phyloP scores from a whole-genome alignment of 2,329 filamentous ascomycete species.

The Scedosporium boydii region DNA sequence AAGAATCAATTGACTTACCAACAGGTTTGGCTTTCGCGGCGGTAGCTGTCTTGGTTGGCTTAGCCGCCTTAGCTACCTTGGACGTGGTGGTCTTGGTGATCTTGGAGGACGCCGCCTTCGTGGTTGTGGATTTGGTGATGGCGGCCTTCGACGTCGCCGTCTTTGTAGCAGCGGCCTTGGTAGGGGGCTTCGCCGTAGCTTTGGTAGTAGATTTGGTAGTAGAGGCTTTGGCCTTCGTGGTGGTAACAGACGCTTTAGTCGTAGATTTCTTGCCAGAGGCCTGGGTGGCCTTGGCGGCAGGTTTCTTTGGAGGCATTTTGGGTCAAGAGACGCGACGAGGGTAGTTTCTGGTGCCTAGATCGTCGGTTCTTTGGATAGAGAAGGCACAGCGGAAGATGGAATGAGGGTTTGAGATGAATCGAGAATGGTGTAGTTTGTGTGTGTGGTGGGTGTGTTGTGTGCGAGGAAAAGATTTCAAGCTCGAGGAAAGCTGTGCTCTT shows the following conservation, averaged over 20 bases:
- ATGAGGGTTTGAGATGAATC: background rate
- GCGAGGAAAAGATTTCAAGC: background rate
- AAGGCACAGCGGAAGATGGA: background rate
- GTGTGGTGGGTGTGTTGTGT: background rate
- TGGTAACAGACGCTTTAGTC: conserved; percentile 17
- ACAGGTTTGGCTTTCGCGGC: background rate
- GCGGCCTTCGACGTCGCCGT: no score
- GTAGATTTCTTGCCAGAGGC: conserved; percentile 12
- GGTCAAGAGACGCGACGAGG: background rate
- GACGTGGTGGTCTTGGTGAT: conserved; percentile 8
- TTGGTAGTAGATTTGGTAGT: conserved; percentile 24
- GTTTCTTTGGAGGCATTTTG: conserved; percentile 1
- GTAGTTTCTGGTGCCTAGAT: background rate
- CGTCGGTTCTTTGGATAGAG: background rate
- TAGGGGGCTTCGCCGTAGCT: background rate
- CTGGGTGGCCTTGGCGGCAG: conserved; percentile 10
- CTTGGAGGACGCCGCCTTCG: conserved; percentile 5
- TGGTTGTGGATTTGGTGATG: no score
- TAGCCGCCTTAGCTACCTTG: background rate
- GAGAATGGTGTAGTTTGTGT: background rate
- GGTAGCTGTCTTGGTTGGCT: background rate
- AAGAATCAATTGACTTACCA: conserved; percentile 2
- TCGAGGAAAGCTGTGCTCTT: background rate
- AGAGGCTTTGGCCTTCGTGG: background rate
- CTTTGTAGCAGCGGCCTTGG: no score